Evolutionary conservation across 2,329 filamentous ascomycete genomes (phyloP).

Genomic region (Aspergillus awamori): DNA sequence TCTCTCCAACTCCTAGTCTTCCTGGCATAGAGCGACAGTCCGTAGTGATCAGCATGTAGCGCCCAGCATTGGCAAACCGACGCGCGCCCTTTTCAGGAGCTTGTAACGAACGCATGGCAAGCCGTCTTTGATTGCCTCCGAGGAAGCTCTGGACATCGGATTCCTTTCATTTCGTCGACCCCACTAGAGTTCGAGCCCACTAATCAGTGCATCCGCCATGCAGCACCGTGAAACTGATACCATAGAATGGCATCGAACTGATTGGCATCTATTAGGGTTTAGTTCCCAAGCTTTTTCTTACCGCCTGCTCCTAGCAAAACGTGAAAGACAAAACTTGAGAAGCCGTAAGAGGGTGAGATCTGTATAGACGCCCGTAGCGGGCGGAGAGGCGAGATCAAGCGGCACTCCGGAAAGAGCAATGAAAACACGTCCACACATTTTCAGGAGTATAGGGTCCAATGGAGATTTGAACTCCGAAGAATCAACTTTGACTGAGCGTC

Average conservation of each 20-base stretch:
- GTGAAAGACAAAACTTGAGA: slow-evolving; percentile 45
- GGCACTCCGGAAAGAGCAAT: slow-evolving; percentile 14
- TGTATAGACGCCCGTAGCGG: slow-evolving; percentile 55
- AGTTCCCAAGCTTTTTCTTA: slow-evolving; percentile 69
- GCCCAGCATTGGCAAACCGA: slow-evolving; percentile 59
- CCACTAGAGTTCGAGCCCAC: slow-evolving; percentile 39
- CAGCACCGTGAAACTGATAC: slow-evolving; percentile 54
- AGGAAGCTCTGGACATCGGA: slow-evolving; percentile 49
- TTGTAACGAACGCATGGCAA: slow-evolving; percentile 50
- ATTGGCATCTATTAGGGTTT: slow-evolving; percentile 81
- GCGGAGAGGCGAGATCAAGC: slow-evolving; percentile 43
- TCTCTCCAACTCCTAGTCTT: slow-evolving; percentile 48
- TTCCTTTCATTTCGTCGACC: slow-evolving; percentile 38
- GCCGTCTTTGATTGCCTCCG: slow-evolving; percentile 46
- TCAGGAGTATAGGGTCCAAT: slow-evolving; percentile 23
- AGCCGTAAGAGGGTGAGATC: slow-evolving; percentile 72
- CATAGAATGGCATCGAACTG: slow-evolving; percentile 56
- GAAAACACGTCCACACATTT: slow-evolving; percentile 13
- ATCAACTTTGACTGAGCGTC: neutral
- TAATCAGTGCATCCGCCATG: slow-evolving; percentile 73
- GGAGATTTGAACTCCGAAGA: slow-evolving; percentile 3
- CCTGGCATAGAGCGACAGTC: slow-evolving; percentile 56
- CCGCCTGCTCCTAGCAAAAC: neutral
- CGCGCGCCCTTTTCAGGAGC: slow-evolving; percentile 45
- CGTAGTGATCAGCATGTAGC: slow-evolving; percentile 64